These are phyloP conservation scores for Senna siamea DNA, from an alignment of 306 rosid genomes.

Conservation along the genomic window DNA sequence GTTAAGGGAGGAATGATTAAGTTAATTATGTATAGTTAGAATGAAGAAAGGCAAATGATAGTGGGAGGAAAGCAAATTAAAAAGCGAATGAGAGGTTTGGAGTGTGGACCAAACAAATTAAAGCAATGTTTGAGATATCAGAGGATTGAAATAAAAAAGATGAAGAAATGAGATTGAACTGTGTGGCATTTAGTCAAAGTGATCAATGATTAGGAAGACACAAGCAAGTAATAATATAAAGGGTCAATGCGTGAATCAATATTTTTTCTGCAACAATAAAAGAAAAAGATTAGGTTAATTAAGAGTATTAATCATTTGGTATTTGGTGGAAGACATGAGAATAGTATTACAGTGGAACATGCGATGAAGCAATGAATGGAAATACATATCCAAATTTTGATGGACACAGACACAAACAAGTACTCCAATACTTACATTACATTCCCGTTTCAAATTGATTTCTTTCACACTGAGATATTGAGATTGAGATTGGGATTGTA, in stretches of 20 bases:
- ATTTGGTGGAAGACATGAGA: background rate
- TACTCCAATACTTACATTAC: background rate
- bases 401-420: background rate
- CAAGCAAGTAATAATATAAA: background rate
- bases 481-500: background rate
- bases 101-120: constrained; percentile 1
- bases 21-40: background rate
- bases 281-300: background rate
- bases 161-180: background rate
- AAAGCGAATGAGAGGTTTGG: background rate
- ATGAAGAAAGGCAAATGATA: background rate
- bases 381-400: background rate
- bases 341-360: background rate
- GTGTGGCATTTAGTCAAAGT: background rate
- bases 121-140: background rate
- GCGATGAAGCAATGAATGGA: background rate
- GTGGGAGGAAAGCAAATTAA: background rate
- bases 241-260: constrained; percentile 3
- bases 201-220: background rate
- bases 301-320: background rate
- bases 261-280: no score
- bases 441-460: background rate
- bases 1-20: background rate
- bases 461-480: background rate
- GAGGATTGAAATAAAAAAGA: no score